Evolutionary conservation across 2,329 filamentous ascomycete species (phyloP), one percentile per base, ranked within the genome.

Genomic region (Talaromyces pinophilus): DNA sequence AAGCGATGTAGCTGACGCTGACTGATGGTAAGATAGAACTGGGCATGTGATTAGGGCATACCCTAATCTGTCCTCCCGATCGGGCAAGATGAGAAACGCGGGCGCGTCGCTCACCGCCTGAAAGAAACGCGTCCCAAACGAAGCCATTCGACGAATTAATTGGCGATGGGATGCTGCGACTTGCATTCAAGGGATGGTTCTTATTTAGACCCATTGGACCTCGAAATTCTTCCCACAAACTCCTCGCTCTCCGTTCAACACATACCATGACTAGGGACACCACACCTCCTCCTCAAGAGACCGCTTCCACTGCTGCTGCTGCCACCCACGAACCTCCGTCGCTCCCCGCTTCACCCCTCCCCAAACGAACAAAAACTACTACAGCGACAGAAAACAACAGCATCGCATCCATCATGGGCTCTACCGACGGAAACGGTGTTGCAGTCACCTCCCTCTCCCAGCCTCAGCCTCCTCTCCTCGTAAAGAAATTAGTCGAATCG

Each of bases 401-500:
- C 44, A 65, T 70, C 50, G 67, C 66, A 33, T 69, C 73, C 46
- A 68, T 73, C 48, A 72, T 72, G 44, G 67, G 74, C 52, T 69
- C 76, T 67, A 71, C 72, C 50, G 59, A 65, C 33, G 62, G 59
- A 48, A 64, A 59, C 19, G 54, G 69, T 67, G 72, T 73, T 55
- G 72, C 75, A 35, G 74, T 77, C 35, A 76, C 78, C 62, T 74
- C 76, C n/a, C 72, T 78, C 75, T 69, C 79, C 70, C 74, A 81
- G 71, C 75, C 77, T 40, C 88, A 89, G 15, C 88, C 89, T n/a
- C 82, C 89, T 2, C 85, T 97, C 62, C 87, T 92, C 69, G 88
- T 99, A 80, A 94, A 97, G 85, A 93, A 96, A 80, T 89, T 98
- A 67, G 90, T 90, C 8, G 83, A 88, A 44, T 88, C 90, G 69